phyloP scores from a whole-genome alignment of 208 protist species.

The Crithidia thermophila region DNA sequence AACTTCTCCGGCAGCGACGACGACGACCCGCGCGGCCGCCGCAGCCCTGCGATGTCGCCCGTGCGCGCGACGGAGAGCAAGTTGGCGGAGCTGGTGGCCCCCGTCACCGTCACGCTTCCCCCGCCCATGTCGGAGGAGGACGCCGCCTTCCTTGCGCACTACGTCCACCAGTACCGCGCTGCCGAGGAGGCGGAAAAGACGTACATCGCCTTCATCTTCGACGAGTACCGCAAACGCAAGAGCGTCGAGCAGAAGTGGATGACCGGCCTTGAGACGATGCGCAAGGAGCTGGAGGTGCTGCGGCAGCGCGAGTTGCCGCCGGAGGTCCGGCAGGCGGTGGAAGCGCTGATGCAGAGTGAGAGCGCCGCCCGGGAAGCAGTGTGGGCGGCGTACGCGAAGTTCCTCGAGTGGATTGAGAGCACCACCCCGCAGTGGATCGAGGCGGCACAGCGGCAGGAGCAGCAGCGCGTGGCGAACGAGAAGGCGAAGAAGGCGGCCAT shows the following conservation, averaged over 20 bases:
- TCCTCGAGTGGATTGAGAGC: conserved; percentile 57
- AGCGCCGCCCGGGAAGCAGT: conserved; percentile 31
- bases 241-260: conserved; percentile 49
- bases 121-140: conserved; percentile 31
- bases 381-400: conserved; percentile 38
- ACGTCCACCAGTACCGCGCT: conserved; percentile 8
- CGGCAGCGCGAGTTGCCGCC: conserved; percentile 46
- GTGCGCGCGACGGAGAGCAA: conserved; percentile 22
- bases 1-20: conserved; percentile 22
- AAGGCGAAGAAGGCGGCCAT: conserved; percentile 47
- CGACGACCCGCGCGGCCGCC: conserved; percentile 21
- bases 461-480: conserved; percentile 29
- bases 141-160: conserved; percentile 7
- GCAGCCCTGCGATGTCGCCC: conserved; percentile 19
- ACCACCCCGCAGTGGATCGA: conserved; percentile 71
- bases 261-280: conserved; percentile 19
- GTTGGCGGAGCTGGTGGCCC: conserved; percentile 31
- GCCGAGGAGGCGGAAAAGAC: conserved; percentile 38
- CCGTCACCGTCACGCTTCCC: conserved; percentile 33
- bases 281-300: conserved; percentile 26
- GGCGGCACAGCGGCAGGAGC: conserved; percentile 40
- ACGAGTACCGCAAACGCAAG: conserved; percentile 84
- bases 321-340: conserved; percentile 36
- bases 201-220: conserved; percentile 66
- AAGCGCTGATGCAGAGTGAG: conserved; percentile 36